Evolutionary conservation across 2,329 filamentous ascomycete genomes (phyloP), one percentile per base, ranked within the genome.

Genomic region (Apiospora saccharicola): DNA sequence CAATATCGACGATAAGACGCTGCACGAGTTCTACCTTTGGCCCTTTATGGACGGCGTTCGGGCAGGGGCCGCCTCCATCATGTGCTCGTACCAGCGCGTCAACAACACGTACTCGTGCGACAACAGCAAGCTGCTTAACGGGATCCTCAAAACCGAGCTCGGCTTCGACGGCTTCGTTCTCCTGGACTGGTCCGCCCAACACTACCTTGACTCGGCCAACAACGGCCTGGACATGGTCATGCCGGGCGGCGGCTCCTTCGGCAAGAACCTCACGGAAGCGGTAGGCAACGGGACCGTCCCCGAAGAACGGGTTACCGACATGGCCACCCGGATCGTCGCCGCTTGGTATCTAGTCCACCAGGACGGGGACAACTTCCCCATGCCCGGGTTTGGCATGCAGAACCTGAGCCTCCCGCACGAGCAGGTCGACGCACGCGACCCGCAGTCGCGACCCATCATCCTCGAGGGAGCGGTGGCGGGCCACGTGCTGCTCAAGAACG

Each of bases 401-500:
- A 88, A 92, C 72, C 91, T 91, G 1, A 83, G 81, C 0, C 72
- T 81, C 37, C 84, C 84, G 0, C 86, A 88, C 43, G 76, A 82
- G 3, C 80, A 83, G 43, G 77, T 88, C 24, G 87, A 90, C 74
- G 89, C 86, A 0, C 83, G 86, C 4, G 82, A 86, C 71, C 80
- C 86, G 0, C 80, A 83, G 1, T 85, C 87, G 0, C 83, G 82
- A 64, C 76, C 80, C 0, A 80, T 83, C 0, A 80, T 89, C 0
- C 77, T 90, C 14, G 83, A 88, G 69, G 87, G 87, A 1, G 89
- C 89, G 0, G 84, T 89, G n/a, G 85, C 89, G 10, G 88, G 90
- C 5, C 93, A 92, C 69, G 92, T 95, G 37, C 85, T 97, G 0
- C 85, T 97, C 70, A 97, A 97, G 85, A 96, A 97, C 80, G 83